These are phyloP conservation scores for Rhynchospora breviuscula DNA, from an alignment of 176 grass and related monocot species.

Conservation along the genomic window DNA sequence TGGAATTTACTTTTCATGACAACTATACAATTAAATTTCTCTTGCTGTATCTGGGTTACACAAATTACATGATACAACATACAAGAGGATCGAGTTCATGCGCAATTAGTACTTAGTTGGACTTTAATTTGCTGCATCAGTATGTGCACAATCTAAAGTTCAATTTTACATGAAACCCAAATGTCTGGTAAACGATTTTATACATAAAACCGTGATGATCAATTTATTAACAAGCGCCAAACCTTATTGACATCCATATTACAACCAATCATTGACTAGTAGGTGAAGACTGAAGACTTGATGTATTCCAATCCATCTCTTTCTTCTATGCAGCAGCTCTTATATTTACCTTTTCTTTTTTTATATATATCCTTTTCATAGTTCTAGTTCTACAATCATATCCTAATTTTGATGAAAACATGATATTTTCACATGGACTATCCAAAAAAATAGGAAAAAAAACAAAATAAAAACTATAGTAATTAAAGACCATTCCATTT, in stretches of 20 bases:
- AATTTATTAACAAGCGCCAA: background rate
- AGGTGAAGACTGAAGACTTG: background rate
- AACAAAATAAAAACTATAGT: background rate
- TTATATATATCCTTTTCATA: background rate
- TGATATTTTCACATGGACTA: slow-evolving; percentile 15
- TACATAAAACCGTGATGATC: background rate
- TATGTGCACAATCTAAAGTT: background rate
- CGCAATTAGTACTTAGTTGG: background rate
- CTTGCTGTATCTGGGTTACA: background rate
- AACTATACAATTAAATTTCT: background rate
- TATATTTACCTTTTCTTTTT: background rate
- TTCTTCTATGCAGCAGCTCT: background rate
- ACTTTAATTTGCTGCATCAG: background rate
- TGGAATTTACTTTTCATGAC: background rate
- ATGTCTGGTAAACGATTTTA: background rate
- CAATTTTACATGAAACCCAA: background rate
- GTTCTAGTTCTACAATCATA: background rate
- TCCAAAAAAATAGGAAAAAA: slow-evolving; percentile 15
- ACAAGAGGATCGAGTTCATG: background rate
- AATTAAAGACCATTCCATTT: background rate
- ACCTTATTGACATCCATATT: slow-evolving; percentile 2
- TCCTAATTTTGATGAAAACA: slow-evolving; percentile 13
- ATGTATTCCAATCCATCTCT: background rate
- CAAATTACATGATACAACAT: background rate
- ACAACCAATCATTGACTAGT: slow-evolving; percentile 2